Evolutionary conservation across 192 early-diverging fungal species (phyloP), one percentile per base, ranked within the genome.

Genomic region (Pilaira anomala): DNA sequence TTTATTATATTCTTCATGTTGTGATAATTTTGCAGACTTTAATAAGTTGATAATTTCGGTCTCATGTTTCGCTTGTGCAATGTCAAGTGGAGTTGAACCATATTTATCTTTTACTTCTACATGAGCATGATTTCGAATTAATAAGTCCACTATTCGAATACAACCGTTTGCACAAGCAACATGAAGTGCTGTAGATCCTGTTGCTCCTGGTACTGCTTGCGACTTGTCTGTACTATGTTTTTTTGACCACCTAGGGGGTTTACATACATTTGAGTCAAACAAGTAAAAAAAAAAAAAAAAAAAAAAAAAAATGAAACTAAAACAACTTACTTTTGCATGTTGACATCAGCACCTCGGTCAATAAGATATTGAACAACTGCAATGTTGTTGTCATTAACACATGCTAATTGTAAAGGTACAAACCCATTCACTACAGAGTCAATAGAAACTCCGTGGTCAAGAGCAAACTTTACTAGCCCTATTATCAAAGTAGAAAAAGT

Each of bases 91-190:
- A 22, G 80, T 72, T 19, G 76, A 69, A 2, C 80, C 80, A 60
- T 80, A 82, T 75, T 82, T 79, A 52, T 89, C 87, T 30, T 66
- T 69, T 12, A 84, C 42, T 22, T 87, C 78, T n/a, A 74, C 49
- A 1, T 64, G 67, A 13, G 88, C 89, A 24, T 85, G 80, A 50
- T 81, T 72, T 39, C 73, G 64, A 28, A 95, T 68, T 14, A 93
- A 76, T 2, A 80, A 62, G 13, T 86, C 79, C 1, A 84, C 78
- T 41, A 83, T 80, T 13, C 72, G 68, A 2, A 75, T 62, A 60
- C 83, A 87, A 0, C 88, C 87, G 52, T 86, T 88, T 13, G 90
- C 89, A 29, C 87, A 83, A 4, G 91, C 91, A 75, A 89, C 86
- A 66, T 95, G 93, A 66, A 95, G 74, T 22, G 91, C 83, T 0